phyloP scores from a whole-genome alignment of 2,329 filamentous ascomycete genomes.

The Aspergillus sclerotialis region DNA sequence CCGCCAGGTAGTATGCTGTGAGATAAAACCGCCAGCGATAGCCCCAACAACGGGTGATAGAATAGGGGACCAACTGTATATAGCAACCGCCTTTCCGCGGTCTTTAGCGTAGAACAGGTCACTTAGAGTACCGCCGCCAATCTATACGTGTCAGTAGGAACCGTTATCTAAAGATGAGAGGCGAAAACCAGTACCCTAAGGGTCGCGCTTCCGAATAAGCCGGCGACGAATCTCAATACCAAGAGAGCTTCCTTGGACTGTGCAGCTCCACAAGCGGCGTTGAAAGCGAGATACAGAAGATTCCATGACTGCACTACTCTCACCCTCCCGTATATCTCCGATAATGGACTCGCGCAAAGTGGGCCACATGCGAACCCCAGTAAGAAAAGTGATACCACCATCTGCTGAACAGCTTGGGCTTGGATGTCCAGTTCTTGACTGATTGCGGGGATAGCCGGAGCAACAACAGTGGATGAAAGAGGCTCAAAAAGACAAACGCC shows the following conservation, averaged over 20 bases:
- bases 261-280: not conserved
- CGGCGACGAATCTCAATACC: not conserved
- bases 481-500: not conserved
- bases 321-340: not conserved
- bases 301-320: not conserved
- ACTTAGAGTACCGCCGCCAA: conserved; percentile 39
- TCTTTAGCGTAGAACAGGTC: conserved; percentile 53
- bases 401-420: not conserved
- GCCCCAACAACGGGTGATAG: conserved; percentile 42
- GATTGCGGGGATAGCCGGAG: not conserved
- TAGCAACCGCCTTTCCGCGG: conserved; percentile 51
- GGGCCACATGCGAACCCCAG: not conserved
- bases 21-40: conserved; percentile 55
- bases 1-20: conserved; percentile 55
- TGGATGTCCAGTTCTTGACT: not conserved
- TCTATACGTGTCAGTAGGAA: too few species aligned
- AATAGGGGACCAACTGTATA: conserved; percentile 54
- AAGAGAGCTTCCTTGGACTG: not conserved
- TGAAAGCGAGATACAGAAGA: not conserved
- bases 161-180: too few species aligned
- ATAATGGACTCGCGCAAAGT: not conserved
- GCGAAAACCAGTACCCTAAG: too few species aligned
- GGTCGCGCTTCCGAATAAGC: not conserved
- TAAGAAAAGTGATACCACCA: not conserved
- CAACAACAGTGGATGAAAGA: not conserved